Evolutionary conservation across 306 rosid species (phyloP).

Genomic region (Cucumis cinereus): DNA sequence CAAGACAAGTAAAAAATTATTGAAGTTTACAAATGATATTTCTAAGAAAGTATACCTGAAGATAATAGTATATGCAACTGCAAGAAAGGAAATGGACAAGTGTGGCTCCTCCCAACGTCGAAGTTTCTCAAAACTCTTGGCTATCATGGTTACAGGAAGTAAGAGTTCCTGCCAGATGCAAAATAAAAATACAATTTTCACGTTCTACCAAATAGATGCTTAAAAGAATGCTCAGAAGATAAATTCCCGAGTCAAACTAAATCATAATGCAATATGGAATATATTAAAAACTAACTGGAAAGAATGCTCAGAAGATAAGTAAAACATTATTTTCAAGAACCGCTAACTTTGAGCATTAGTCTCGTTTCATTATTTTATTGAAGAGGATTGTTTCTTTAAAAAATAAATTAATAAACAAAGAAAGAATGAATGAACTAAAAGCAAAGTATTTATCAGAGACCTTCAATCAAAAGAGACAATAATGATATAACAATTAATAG

Average conservation of each 20-base stretch:
- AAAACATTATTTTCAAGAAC: not conserved
- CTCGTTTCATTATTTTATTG: too few species aligned
- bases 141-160: slow-evolving; percentile 46
- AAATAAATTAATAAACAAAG: not conserved
- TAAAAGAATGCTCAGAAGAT: not conserved
- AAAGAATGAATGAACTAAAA: not conserved
- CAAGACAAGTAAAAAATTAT: not conserved
- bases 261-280: not conserved
- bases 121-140: slow-evolving; percentile 53
- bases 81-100: slow-evolving; percentile 70
- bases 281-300: not conserved
- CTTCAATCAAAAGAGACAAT: not conserved
- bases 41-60: slow-evolving; percentile 46
- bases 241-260: not conserved
- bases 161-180: slow-evolving; percentile 64
- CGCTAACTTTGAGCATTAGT: too few species aligned
- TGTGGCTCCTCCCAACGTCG: slow-evolving; percentile 89
- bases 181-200: not conserved
- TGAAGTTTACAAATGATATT: not conserved
- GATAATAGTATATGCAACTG: slow-evolving; percentile 42
- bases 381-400: too few species aligned
- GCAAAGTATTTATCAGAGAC: not conserved
- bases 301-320: not conserved
- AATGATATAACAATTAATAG: not conserved
- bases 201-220: not conserved